Evolutionary conservation across 306 rosid genomes (phyloP).

Genomic region (Quercus agrifolia): DNA sequence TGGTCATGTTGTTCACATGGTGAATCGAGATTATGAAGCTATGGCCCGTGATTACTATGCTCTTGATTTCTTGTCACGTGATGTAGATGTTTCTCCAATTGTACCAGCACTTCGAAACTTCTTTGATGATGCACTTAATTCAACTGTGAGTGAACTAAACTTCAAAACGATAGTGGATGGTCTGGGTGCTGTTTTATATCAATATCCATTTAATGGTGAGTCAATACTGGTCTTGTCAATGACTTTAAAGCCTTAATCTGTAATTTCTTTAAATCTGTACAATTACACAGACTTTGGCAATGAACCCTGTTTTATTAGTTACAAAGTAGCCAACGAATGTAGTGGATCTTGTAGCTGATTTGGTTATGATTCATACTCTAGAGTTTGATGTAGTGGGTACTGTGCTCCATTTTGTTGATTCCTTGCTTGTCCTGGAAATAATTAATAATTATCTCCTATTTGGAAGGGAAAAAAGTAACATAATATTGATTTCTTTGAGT

Average conservation of each 20-base stretch:
- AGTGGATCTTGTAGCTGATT: not conserved
- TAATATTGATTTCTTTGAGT: not conserved
- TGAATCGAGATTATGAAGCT: constrained; percentile 94
- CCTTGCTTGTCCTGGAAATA: no score
- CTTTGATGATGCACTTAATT: constrained; percentile 85
- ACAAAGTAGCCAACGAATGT: not conserved
- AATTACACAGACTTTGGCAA: not conserved
- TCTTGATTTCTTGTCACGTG: constrained; percentile 75
- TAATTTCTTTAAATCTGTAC: not conserved
- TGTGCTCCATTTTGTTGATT: not conserved
- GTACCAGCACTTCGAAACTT: constrained; percentile 82
- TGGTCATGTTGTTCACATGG: constrained; percentile 97
- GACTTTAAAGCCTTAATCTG: not conserved
- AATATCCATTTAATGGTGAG: constrained; percentile 94
- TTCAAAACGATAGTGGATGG: constrained; percentile 94
- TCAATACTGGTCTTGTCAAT: constrained; percentile 12
- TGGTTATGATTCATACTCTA: not conserved
- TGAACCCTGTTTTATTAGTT: not conserved
- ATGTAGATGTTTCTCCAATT: constrained; percentile 85
- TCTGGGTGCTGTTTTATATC: constrained; percentile 84
- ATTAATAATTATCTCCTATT: not conserved
- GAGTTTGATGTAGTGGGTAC: not conserved
- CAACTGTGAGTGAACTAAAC: constrained; percentile 88
- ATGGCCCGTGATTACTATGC: constrained; percentile 96
- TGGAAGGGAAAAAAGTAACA: not conserved